Conservation (phyloP, 148 eudicot genomes). For the Salicornia ramosissima region DNA sequence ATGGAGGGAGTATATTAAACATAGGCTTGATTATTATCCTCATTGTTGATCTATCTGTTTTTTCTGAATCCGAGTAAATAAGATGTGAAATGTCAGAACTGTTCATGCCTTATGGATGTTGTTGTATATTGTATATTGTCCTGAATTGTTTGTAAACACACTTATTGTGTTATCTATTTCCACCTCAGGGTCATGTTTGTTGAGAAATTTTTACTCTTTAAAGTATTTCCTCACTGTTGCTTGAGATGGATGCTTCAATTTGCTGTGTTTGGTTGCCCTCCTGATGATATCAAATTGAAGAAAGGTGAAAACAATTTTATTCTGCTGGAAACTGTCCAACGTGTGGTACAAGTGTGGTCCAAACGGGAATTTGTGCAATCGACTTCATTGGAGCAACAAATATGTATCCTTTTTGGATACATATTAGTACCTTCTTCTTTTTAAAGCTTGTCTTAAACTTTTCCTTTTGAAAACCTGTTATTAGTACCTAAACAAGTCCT, state of each 20-base stretch:
- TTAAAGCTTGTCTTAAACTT: too few relatives aligned
- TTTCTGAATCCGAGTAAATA: too few relatives aligned
- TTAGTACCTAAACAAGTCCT: neutral
- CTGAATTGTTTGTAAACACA: neutral
- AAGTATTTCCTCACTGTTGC: constrained; percentile 82
- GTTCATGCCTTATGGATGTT: neutral
- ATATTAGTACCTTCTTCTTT: neutral
- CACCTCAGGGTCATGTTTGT: constrained; percentile 60
- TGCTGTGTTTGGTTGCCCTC: constrained; percentile 63
- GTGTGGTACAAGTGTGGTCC: constrained; percentile 66
- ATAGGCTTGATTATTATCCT: neutral
- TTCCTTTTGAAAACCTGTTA: neutral
- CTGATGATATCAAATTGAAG: constrained; percentile 34
- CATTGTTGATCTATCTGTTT: neutral
- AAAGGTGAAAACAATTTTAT: constrained; percentile 36
- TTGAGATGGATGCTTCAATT: constrained; percentile 94
- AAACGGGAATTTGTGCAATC: constrained; percentile 85
- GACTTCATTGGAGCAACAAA: constrained; percentile 77
- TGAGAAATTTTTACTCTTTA: constrained; percentile 76
- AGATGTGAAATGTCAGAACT: neutral
- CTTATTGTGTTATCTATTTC: constrained; percentile 13
- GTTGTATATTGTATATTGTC: neutral
- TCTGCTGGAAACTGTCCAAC: constrained; percentile 51
- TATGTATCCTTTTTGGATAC: constrained; percentile 61
- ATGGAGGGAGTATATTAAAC: neutral